phyloP scores from a whole-genome alignment of 2,329 filamentous ascomycete species.

The Thielaviopsis populi region DNA sequence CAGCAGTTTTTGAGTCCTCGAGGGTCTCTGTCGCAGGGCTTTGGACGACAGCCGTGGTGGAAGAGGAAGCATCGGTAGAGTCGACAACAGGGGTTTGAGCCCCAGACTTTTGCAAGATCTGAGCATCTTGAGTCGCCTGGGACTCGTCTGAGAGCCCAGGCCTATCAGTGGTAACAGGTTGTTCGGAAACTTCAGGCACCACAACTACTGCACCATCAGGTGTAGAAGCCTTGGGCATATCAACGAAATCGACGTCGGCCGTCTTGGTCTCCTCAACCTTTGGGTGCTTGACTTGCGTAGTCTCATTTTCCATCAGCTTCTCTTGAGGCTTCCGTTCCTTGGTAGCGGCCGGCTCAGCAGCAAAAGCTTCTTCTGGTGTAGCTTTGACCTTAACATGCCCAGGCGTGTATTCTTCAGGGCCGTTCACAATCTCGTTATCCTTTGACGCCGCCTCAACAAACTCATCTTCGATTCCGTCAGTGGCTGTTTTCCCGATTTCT shows the following conservation, averaged over 20 bases:
- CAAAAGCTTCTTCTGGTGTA: not conserved
- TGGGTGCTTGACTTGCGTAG: not conserved
- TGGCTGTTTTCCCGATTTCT: not conserved
- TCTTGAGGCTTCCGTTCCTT: not conserved
- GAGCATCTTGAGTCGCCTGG: not conserved
- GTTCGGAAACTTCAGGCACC: not conserved
- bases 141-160: not conserved
- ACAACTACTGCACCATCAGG: not conserved
- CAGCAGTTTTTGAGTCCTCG: not conserved
- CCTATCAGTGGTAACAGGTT: not conserved
- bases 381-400: not conserved
- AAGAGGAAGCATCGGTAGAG: not conserved
- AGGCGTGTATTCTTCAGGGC: slow-evolving; percentile 9
- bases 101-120: not conserved
- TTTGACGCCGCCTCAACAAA: not conserved
- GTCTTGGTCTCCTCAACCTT: not conserved
- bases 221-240: not conserved
- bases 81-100: not conserved
- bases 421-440: not conserved
- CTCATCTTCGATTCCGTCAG: slow-evolving; percentile 11
- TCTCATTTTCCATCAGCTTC: not conserved
- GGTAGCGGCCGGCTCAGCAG: not conserved
- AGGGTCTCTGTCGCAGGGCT: too few species aligned
- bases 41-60: not conserved
- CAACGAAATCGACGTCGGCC: not conserved